Conservation (phyloP, 2,329 filamentous ascomycete species). For the Ascochyta koolunga region DNA sequence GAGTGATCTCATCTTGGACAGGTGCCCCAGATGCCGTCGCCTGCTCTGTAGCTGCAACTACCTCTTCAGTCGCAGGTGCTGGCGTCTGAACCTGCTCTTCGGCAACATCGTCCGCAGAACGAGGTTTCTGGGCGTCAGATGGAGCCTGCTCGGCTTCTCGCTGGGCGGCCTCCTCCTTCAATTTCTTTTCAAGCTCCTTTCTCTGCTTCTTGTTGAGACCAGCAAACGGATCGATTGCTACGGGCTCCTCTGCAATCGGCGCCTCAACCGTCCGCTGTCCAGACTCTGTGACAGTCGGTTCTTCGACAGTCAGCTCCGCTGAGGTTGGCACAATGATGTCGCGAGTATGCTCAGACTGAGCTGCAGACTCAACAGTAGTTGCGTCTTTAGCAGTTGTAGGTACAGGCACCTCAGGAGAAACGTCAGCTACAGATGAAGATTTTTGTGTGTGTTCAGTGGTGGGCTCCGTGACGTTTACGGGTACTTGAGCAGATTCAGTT, state of each 20-base stretch:
- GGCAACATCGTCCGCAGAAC: not conserved
- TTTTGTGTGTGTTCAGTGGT: not conserved
- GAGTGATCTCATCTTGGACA: not conserved
- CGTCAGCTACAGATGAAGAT: no score
- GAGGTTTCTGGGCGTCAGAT: not conserved
- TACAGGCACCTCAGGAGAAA: no score
- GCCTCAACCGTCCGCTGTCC: no score
- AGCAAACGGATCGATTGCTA: conserved; percentile 4
- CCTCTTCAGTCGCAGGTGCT: not conserved
- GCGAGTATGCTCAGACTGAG: no score
- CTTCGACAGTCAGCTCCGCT: no score
- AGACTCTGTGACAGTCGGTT: no score
- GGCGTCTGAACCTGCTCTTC: not conserved
- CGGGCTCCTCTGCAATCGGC: not conserved
- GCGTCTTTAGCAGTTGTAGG: no score
- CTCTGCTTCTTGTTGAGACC: conserved; percentile 11
- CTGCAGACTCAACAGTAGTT: no score
- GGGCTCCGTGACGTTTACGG: not conserved
- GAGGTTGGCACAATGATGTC: no score
- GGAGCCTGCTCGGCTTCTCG: conserved; percentile 5
- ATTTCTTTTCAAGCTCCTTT: conserved; percentile 37
- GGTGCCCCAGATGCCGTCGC: not conserved
- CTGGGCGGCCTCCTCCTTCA: conserved; percentile 5
- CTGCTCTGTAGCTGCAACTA: not conserved
- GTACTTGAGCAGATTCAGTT: no score